Percentiles rank a stretch among this genome's conserved stretches.
Conservation (phyloP, 2,329 filamentous ascomycete genomes). For the Fusarium sp. region DNA sequence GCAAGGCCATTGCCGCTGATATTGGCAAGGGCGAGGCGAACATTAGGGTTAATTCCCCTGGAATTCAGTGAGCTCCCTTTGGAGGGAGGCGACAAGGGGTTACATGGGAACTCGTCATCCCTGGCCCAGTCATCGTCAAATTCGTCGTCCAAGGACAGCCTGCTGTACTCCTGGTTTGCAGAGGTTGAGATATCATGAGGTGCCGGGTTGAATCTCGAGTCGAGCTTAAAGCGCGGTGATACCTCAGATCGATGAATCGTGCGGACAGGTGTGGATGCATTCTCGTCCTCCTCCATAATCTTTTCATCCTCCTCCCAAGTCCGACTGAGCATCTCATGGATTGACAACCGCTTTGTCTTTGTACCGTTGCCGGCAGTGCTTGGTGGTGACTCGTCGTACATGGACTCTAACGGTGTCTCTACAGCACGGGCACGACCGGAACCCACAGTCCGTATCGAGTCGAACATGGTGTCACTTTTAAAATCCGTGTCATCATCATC, state of each 20-base stretch:
- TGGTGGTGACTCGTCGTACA: conserved; percentile 84
- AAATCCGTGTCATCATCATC: conserved; percentile 85
- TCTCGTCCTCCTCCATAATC: conserved; percentile 75
- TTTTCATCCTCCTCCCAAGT: conserved; percentile 68
- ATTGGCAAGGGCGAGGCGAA: conserved; percentile 66
- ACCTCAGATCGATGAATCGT: conserved; percentile 51
- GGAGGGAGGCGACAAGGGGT: conserved; percentile 70
- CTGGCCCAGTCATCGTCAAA: conserved; percentile 74
- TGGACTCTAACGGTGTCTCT: conserved; percentile 80
- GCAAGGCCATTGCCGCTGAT: conserved; percentile 63
- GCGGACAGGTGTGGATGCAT: conserved; percentile 64
- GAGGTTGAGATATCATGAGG: conserved; percentile 53
- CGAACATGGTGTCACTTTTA: conserved; percentile 81
- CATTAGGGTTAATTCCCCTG: conserved; percentile 65
- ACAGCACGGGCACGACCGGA: conserved; percentile 75
- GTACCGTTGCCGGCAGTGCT: conserved; percentile 66
- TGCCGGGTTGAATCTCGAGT: conserved; percentile 51
- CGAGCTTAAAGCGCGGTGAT: conserved; percentile 50
- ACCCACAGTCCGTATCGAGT: conserved; percentile 79
- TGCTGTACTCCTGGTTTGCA: conserved; percentile 58
- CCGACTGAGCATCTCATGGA: conserved; percentile 69
- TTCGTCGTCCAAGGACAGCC: conserved; percentile 71
- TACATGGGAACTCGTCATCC: conserved; percentile 66
- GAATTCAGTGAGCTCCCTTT: conserved; percentile 66
- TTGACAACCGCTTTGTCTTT: conserved; percentile 68